Evolutionary conservation across 176 grass and related monocot species (phyloP).

Genomic region (Oryza glumipatula): DNA sequence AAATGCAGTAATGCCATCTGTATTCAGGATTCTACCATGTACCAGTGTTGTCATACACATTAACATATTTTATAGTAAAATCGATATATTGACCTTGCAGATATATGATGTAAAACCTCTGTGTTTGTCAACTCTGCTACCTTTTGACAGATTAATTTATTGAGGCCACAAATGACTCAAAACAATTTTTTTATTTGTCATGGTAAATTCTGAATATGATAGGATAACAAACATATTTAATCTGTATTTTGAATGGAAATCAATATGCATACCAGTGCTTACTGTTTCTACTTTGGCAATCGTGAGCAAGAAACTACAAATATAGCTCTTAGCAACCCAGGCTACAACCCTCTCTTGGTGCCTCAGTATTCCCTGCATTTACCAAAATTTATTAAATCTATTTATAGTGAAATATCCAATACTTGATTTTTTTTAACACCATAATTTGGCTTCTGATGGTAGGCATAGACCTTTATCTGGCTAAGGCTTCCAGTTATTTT

Average conservation of each 20-base stretch:
- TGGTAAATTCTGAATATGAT: not conserved
- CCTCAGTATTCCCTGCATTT: conserved; percentile 20
- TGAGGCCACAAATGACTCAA: too few species aligned
- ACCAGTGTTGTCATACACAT: too few species aligned
- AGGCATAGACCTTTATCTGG: not conserved
- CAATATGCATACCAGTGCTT: not conserved
- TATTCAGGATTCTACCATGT: too few species aligned
- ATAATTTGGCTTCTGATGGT: not conserved
- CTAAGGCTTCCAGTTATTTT: not conserved
- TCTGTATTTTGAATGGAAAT: not conserved
- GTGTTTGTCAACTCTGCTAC: too few species aligned
- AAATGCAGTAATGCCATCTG: too few species aligned
- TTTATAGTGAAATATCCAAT: not conserved
- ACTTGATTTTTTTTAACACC: not conserved
- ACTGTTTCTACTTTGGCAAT: not conserved
- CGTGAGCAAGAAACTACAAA: not conserved
- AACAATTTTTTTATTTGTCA: not conserved
- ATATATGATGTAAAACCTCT: too few species aligned
- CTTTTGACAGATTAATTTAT: too few species aligned
- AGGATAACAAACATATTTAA: not conserved
- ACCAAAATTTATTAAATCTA: not conserved
- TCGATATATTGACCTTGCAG: too few species aligned
- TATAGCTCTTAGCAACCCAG: not conserved
- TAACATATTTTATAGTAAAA: too few species aligned
- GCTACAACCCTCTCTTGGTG: not conserved